Base-by-base conservation (phyloP, 345 rosid genomes). In the Eucalyptus marginata region DNA sequence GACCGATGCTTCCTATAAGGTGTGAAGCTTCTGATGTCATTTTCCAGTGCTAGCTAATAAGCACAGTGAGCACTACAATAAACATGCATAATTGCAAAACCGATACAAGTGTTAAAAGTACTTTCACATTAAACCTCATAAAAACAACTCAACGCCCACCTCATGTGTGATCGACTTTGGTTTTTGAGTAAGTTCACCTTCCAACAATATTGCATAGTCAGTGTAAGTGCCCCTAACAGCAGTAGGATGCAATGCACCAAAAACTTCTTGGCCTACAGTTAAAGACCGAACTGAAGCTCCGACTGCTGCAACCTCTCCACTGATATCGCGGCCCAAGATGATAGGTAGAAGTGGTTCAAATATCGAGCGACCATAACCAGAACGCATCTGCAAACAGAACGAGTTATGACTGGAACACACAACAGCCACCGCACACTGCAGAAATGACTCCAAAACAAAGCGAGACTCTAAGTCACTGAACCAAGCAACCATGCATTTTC, bases 191-290 rank as follows among this genome's bases (percentile, higher is more conserved):
- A 98, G 97, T 88, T 98, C 98, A 5, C 96, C 99, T 87, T 95
- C 97, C 8, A 96, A 92, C 90, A 98, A 96, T 90, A 96, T 89
- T 46, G 95, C 98, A 93, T 96, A 95, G 89, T 96, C 99, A 62
- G 98, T 47, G 68, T 96, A 98, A 91, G 99, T 96, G 85, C 99
- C 99, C 92, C 99, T 94, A 83, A 94, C 90, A 47, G 99, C 99
- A 27, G 99, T 98, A 50, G 99, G 99, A 93, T 98, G 99, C 91
- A 96, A 90, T 51, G 99, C 99, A 88, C 99, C 99, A 90, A 98
- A 98, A 89, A 98, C 99, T 91, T 96, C 95, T 92, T 96, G 96
- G 40, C 99, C 99, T 9, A 96, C 94, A 56, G 86, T 92, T 86
- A 98, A 68, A 1, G 94, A 94, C 90, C 89, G 94, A 36, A 96